Base-by-base conservation (phyloP, 345 rosid genomes). In the Gossypioides kirkii region DNA sequence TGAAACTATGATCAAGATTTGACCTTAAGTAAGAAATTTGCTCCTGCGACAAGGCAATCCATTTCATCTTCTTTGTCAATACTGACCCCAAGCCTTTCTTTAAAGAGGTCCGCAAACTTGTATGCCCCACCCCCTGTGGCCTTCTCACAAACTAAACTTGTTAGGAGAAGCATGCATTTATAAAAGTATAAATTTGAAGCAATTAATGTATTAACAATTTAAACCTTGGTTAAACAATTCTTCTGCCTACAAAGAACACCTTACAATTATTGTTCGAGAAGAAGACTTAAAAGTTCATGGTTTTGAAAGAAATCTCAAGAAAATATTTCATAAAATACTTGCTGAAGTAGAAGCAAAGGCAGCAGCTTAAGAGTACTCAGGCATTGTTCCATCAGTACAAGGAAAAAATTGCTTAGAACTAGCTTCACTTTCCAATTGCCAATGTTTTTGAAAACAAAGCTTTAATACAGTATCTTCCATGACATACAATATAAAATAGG, bases 91-190 rank as follows among this genome's bases (percentile, higher is more conserved):
- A 95, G 96, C 80, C 91, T 87, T 82, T 95, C 99, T 79, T 90
- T 95, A 80, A 95, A 95, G 67, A 95, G 86, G 79, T 95, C 97
- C 2, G 98, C 82, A 74, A 82, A 95, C 85, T 93, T 95, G 86
- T 77, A 91, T 32, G 99, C 99, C 77, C 99, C 98, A 9, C 99
- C 99, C 16, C 99, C 99, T 74, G 99, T 95, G 80, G 97, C 99
- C 99, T 95, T 85, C 82, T 77, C 83, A 76, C 70, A 82, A 74
- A 82, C 74, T 69, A n/a, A 78, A 61, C 73, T 77, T 74, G 73
- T 82, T 75, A 76, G 73, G 61, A 66, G 62, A 69, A 74, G 7
- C 59, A 60, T 66, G 70, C 50, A 70, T 36, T 64, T 4, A 28
- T 22, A 62, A 17, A 56, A 65, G 56, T 32, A 66, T 23, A 79